Evolutionary conservation across 2,329 filamentous ascomycete species (phyloP).

Genomic region (Epichloe sylvatica): DNA sequence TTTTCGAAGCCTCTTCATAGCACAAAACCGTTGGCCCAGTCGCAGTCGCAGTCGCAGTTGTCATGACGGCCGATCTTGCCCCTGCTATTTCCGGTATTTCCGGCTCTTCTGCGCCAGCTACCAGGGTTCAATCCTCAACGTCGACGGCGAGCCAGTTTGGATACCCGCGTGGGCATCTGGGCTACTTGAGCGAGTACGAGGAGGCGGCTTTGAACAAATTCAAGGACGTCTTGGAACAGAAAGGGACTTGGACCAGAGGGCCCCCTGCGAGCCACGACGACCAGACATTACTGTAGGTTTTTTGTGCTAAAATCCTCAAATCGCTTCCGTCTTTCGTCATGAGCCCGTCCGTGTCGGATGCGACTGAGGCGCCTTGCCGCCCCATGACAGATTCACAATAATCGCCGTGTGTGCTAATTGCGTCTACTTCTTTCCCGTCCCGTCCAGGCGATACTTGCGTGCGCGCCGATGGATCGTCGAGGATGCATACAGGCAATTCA

Average conservation of each 20-base stretch:
- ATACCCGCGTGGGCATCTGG: slow-evolving; percentile 67
- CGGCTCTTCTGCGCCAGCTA: slow-evolving; percentile 8
- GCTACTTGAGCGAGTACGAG: slow-evolving; percentile 59
- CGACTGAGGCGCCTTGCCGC: too few species aligned
- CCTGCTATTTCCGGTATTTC: slow-evolving; percentile 8
- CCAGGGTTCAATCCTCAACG: slow-evolving; percentile 17
- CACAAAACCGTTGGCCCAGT: not conserved
- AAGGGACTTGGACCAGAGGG: slow-evolving; percentile 47
- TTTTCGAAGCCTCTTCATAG: not conserved
- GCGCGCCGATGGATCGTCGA: slow-evolving; percentile 67
- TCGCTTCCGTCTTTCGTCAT: not conserved
- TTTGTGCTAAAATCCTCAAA: not conserved
- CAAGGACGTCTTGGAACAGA: slow-evolving; percentile 52
- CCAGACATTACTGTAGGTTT: slow-evolving; percentile 51
- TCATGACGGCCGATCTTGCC: slow-evolving; percentile 15
- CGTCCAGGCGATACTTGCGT: slow-evolving; percentile 64
- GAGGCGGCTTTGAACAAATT: slow-evolving; percentile 54
- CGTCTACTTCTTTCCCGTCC: slow-evolving; percentile 3
- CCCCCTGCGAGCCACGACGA: slow-evolving; percentile 56
- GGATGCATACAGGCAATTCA: slow-evolving; percentile 73
- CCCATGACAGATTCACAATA: too few species aligned
- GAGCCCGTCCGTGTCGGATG: not conserved
- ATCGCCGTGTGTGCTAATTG: not conserved
- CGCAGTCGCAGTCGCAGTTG: too few species aligned
- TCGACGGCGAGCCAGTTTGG: slow-evolving; percentile 26